These are phyloP conservation scores for Corchorus olitorius DNA, from an alignment of 345 rosid species.

Conservation along the genomic window DNA sequence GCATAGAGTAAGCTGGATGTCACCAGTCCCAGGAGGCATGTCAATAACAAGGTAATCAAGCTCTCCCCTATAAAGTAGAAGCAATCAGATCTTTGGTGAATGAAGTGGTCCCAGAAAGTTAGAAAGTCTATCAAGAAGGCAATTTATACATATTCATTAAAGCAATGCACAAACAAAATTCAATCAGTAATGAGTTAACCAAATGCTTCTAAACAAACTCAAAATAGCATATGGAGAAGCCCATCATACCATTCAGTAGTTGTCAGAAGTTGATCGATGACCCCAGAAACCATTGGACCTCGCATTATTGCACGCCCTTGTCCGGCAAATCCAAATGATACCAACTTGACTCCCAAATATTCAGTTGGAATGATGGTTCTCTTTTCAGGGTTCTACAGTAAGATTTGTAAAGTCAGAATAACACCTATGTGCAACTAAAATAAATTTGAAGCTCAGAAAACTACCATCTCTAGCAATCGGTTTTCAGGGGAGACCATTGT, in stretches of 20 bases:
- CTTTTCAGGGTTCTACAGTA: conserved; percentile 79
- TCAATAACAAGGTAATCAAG: conserved; percentile 95
- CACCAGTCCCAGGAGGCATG: conserved; percentile 99
- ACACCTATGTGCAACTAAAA: not conserved
- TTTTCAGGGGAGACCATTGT: conserved; percentile 96
- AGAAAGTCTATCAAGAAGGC: not conserved
- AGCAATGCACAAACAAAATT: conserved; percentile 8
- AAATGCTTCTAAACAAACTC: conserved; percentile 5
- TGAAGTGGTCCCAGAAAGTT: not conserved
- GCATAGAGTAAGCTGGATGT: conserved; percentile 92
- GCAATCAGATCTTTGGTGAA: not conserved
- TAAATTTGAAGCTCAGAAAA: conserved; percentile 8
- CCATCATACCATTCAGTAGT: conserved; percentile 81
- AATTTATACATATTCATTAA: not conserved
- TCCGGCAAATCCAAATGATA: conserved; percentile 95
- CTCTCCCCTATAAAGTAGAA: conserved; percentile 74
- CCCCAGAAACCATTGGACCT: conserved; percentile 99
- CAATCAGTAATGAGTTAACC: not conserved
- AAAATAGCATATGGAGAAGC: conserved; percentile 11
- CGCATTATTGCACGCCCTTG: conserved; percentile 98
- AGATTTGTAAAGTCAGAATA: conserved; percentile 28
- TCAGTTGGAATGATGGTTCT: conserved; percentile 87
- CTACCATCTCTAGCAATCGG: conserved; percentile 81
- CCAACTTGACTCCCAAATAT: conserved; percentile 91
- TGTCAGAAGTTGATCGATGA: conserved; percentile 88